A percentile compares a stretch with the other conserved stretches of the same genome.
phyloP scores from a whole-genome alignment of 1,284 basidiomycete genomes.

The Rhodotorula sp. region DNA sequence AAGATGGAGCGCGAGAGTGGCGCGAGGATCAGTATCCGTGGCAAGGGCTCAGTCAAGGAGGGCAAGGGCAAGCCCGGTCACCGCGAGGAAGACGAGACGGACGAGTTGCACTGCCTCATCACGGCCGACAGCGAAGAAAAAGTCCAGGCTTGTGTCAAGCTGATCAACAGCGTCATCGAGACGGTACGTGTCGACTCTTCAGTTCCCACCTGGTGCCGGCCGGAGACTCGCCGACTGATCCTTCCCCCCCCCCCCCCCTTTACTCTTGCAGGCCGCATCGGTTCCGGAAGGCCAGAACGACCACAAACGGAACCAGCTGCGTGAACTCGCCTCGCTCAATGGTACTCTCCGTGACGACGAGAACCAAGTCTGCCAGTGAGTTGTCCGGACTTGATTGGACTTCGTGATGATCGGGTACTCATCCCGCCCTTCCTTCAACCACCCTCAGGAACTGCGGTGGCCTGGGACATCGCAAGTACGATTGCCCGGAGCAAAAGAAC shows the following conservation, averaged over 20 bases:
- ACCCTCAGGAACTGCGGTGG: conserved; percentile 25
- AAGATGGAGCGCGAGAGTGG: conserved; percentile 98
- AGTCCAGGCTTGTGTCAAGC: conserved; percentile 81
- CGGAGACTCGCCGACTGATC: background rate
- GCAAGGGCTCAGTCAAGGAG: conserved; percentile 98
- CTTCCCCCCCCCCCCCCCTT: background rate
- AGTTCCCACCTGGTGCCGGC: conserved; percentile 23
- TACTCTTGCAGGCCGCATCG: conserved; percentile 73
- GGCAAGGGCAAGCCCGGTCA: conserved; percentile 62
- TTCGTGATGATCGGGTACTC: conserved; percentile 24
- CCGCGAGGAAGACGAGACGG: conserved; percentile 86
- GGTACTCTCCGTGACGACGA: conserved; percentile 99
- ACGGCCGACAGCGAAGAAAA: conserved; percentile 90
- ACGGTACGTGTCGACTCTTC: conserved; percentile 62
- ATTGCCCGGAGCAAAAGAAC: conserved; percentile 92
- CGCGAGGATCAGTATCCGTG: conserved; percentile 97
- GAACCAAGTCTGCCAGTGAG: conserved; percentile 88
- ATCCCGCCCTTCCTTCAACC: background rate
- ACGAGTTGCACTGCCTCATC: conserved; percentile 97
- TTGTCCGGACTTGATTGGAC: conserved; percentile 52
- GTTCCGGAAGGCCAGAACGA: conserved; percentile 99
- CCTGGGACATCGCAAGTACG: conserved; percentile 78
- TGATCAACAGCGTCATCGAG: conserved; percentile 98
- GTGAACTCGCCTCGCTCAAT: conserved; percentile 95
- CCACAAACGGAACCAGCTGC: conserved; percentile 97